These are phyloP conservation scores for Elsinoe batatas DNA, from an alignment of 2,329 filamentous ascomycete species.

Conservation along the genomic window DNA sequence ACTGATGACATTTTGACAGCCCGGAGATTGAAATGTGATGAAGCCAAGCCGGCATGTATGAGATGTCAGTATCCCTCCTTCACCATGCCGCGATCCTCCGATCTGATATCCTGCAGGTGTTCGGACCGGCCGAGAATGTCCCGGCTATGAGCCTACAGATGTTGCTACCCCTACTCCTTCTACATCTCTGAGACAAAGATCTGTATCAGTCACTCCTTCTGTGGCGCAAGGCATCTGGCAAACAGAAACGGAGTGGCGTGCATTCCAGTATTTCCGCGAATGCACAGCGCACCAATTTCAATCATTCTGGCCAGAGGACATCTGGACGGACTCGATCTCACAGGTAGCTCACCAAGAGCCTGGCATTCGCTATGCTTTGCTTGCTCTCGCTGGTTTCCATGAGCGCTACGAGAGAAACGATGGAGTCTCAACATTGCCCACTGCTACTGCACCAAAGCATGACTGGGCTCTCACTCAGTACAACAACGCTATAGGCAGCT, in stretches of 20 bases:
- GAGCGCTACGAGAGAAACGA: neutral
- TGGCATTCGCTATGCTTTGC: constrained; percentile 8
- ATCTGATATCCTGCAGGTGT: neutral
- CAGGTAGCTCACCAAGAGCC: neutral
- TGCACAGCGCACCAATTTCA: neutral
- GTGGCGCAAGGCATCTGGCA: neutral
- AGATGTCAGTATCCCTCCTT: neutral
- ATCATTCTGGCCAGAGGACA: neutral
- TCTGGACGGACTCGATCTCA: constrained; percentile 8
- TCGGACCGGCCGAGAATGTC: constrained; percentile 4
- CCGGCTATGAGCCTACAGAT: neutral
- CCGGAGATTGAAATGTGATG: constrained; percentile 13
- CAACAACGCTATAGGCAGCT: constrained; percentile 8
- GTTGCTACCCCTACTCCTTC: neutral
- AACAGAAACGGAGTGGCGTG: neutral
- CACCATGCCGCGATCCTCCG: neutral
- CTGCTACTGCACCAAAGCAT: neutral
- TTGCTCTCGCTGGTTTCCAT: constrained; percentile 5
- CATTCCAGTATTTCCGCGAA: constrained; percentile 11
- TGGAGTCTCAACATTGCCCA: neutral
- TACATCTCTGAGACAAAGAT: neutral
- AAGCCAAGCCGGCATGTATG: constrained; percentile 9
- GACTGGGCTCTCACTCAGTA: constrained; percentile 5
- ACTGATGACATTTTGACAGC: neutral
- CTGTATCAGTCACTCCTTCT: neutral